A percentile compares a stretch with the other conserved stretches of the same genome.
Evolutionary conservation across 495 filamentous ascomycete species (phyloP).

Genomic region (Tirmania nivea): DNA sequence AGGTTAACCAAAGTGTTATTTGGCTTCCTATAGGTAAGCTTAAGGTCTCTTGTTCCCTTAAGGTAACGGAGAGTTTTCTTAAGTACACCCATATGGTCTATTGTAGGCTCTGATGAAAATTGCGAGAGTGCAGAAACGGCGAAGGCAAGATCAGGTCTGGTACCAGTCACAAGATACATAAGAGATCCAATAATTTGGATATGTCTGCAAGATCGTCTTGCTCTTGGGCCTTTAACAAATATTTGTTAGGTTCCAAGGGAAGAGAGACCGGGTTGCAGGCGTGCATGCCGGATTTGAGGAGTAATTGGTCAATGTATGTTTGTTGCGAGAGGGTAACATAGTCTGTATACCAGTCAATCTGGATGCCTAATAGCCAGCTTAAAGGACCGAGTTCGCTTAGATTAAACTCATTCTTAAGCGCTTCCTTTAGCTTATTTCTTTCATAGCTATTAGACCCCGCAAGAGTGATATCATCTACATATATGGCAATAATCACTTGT

Average conservation of each 20-base stretch:
- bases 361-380: not conserved
- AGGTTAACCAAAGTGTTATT: too few species aligned
- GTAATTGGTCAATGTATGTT: constrained; percentile 1
- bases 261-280: not conserved
- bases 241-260: not conserved
- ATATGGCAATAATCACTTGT: too few species aligned
- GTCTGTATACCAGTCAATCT: not conserved
- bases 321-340: not conserved
- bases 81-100: not conserved
- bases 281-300: not conserved
- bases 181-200: not conserved
- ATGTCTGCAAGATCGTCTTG: not conserved
- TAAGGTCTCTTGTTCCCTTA: too few species aligned
- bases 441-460: constrained; percentile 1
- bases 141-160: constrained; percentile 8
- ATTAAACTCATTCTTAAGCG: not conserved
- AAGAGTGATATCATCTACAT: not conserved
- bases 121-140: constrained; percentile 2
- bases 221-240: too few species aligned
- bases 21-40: too few species aligned
- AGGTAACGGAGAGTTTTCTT: too few species aligned
- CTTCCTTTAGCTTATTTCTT: not conserved
- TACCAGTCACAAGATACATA: constrained; percentile 5
- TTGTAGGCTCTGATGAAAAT: not conserved
- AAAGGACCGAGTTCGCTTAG: not conserved